Conservation (phyloP, 1,284 basidiomycete genomes). For the Leccinum subrobustum region DNA sequence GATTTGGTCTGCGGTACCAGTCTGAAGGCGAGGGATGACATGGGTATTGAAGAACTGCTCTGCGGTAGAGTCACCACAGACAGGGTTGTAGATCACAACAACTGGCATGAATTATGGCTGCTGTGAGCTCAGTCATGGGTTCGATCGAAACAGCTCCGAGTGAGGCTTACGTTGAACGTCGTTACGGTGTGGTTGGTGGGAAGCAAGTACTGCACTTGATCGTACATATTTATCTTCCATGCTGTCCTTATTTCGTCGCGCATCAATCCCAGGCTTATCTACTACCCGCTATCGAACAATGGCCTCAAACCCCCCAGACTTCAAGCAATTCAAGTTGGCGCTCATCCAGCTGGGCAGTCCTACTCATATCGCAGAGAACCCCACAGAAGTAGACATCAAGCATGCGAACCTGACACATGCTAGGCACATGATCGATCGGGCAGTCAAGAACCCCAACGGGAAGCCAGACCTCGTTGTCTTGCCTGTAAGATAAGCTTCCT, state of each 20-base stretch:
- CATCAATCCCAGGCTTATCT: conserved; percentile 1
- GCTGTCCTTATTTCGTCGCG: conserved; percentile 17
- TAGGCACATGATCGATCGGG: conserved; percentile 72
- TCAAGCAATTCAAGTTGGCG: conserved; percentile 81
- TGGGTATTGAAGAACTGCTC: conserved; percentile 51
- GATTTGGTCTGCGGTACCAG: conserved; percentile 30
- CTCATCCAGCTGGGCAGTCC: conserved; percentile 83
- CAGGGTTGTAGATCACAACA: conserved; percentile 53
- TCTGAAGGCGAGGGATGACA: conserved; percentile 63
- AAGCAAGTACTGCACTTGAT: background rate
- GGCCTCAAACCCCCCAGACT: conserved; percentile 35
- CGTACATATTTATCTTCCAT: conserved; percentile 12
- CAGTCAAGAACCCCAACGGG: conserved; percentile 46
- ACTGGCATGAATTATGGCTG: conserved; percentile 35
- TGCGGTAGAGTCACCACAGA: conserved; percentile 43
- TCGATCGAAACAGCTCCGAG: background rate
- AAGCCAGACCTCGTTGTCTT: conserved; percentile 86
- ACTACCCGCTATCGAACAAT: conserved; percentile 19
- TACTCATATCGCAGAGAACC: conserved; percentile 42
- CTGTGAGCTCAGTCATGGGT: background rate
- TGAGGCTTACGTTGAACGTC: conserved; percentile 8
- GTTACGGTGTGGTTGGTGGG: background rate
- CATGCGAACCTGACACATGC: conserved; percentile 77
- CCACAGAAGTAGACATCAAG: conserved; percentile 44
- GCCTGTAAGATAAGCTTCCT: conserved; percentile 58